Percentiles rank a stretch among this genome's conserved stretches.
phyloP scores from a whole-genome alignment of 1,284 basidiomycete species.

The Coniferiporia sulphurascens region DNA sequence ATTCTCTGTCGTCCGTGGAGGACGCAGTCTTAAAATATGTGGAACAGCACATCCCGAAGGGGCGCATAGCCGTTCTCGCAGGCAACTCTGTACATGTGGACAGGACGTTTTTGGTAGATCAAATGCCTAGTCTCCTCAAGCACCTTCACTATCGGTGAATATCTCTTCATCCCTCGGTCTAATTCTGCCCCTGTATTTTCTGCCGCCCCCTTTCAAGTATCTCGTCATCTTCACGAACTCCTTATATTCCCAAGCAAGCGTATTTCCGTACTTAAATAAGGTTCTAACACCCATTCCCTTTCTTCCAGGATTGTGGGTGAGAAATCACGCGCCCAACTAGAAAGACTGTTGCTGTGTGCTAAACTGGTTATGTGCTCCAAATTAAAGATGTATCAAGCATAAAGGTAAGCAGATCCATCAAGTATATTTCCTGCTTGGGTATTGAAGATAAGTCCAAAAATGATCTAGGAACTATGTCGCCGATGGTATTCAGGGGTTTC shows the following conservation, averaged over 20 bases:
- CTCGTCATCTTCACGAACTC: too few relatives aligned
- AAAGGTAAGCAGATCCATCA: conserved; percentile 45
- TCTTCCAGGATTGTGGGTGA: conserved; percentile 52
- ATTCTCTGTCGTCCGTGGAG: conserved; percentile 51
- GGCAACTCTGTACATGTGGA: conserved; percentile 83
- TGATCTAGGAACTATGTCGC: conserved; percentile 57
- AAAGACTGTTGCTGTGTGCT: not conserved
- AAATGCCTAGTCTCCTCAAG: conserved; percentile 72
- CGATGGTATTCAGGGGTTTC: conserved; percentile 59
- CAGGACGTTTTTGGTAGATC: conserved; percentile 60
- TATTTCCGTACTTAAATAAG: conserved; percentile 10
- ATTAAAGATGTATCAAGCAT: conserved; percentile 71
- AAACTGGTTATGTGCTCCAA: not conserved
- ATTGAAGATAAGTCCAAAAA: conserved; percentile 2
- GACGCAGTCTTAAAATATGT: conserved; percentile 62
- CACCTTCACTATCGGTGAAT: conserved; percentile 75
- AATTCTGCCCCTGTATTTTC: not conserved
- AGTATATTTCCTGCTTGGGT: not conserved
- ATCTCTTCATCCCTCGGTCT: conserved; percentile 9
- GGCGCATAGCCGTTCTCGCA: conserved; percentile 61
- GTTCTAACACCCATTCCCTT: not conserved
- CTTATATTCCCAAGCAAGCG: too few relatives aligned
- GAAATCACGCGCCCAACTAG: conserved; percentile 23
- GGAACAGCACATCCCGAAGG: conserved; percentile 66
- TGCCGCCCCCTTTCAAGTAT: too few relatives aligned